Evolutionary conservation across 2,329 filamentous ascomycete genomes (phyloP), one percentile per base, ranked within the genome.

Genomic region (Allantophomopsis lycopodina): DNA sequence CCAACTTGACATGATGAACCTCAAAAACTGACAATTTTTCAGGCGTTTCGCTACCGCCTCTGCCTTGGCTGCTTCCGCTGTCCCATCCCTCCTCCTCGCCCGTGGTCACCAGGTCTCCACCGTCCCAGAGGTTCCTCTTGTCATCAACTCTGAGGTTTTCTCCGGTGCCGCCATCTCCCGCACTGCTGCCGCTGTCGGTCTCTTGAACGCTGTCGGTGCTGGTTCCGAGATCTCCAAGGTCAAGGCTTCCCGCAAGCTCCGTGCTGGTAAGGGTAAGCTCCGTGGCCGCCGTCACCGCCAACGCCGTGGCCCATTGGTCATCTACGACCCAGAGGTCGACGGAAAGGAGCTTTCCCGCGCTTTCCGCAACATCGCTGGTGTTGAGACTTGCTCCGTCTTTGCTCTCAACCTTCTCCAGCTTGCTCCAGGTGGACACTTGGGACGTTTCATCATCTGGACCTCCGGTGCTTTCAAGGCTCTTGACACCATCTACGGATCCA

Each of bases 401-500:
- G 73, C 86, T 51, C 79, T 98, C 60, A 95, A 96, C 79, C 88
- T 96, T 60, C 86, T 98, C 65, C 91, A 98, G 77, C 86, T 98
- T 63, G 91, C 91, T 53, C 91, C 91, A 55, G 91, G 91, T 76
- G 93, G 91, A 60, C 91, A 98, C 73, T 84, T 98, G 56, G 91
- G 91, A 58, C 91, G 91, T 61, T 98, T 98, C 79, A 78, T 98
- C 66, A 76, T 98, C 77, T 98, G 91, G 91, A 91, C 91, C 58
- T 98, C 93, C 40, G 76, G 85, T 51, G 91, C 91, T 50, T 96
- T 98, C 76, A 80, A 87, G 69, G 85, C 89, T 51, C 85, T 98
- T 50, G 89, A 98, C 70, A 79, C 79, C 67, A 81, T 98, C 74
- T 98, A 98, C 75, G 89, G 89, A 64, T 81, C 83, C 62, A 93